Base-by-base conservation (phyloP, 2,329 filamentous ascomycete genomes). In the Teratosphaeria destructans region DNA sequence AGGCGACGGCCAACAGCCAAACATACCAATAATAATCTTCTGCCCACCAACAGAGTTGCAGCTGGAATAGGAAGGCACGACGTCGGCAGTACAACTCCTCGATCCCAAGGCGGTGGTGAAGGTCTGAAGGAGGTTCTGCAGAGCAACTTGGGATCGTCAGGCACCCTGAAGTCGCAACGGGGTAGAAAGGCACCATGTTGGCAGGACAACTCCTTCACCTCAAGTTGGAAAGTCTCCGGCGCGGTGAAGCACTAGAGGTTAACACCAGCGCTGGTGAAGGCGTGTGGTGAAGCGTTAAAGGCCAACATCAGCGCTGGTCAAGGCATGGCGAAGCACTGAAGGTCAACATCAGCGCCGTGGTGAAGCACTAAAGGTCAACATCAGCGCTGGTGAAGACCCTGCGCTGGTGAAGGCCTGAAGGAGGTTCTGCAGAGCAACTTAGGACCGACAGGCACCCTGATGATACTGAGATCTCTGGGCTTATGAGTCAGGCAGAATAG, bases 51-150 rank as follows among this genome's bases (percentile, higher is more conserved):
- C 53, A 54, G 4, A 54, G 8, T 11, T 29, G 53, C 27, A 5
- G 0, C 23, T 32, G 26, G 26, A 23, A 1, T 37, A 54, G 53
- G n/a, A 54, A 19, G n/a, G 34, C 27, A 56, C 29, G n/a, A 97
- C 97, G 94, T 96, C 92, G 79, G 94, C 94, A 69, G 92, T 94
- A 73, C 93, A 97, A 80, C 86, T 99, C 72, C 87, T 99, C 67
- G 99, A 99, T 78, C 94, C 94, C 63, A 99, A 99, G 82, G 94
- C 94, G 19, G 19, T 19, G 19, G 19, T 19, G 19, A 19, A 19
- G 19, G n/a, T n/a, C n/a, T n/a, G n/a, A n/a, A n/a, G n/a, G n/a
- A n/a, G n/a, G n/a, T n/a, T n/a, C 19, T 1, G 1, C 19, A 19
- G 19, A 19, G 19, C 19, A 19, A 19, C 19, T 19, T 19, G 19